These are phyloP conservation scores for Chrysosporium queenslandicum DNA, from an alignment of 2,329 filamentous ascomycete species.

Conservation along the genomic window DNA sequence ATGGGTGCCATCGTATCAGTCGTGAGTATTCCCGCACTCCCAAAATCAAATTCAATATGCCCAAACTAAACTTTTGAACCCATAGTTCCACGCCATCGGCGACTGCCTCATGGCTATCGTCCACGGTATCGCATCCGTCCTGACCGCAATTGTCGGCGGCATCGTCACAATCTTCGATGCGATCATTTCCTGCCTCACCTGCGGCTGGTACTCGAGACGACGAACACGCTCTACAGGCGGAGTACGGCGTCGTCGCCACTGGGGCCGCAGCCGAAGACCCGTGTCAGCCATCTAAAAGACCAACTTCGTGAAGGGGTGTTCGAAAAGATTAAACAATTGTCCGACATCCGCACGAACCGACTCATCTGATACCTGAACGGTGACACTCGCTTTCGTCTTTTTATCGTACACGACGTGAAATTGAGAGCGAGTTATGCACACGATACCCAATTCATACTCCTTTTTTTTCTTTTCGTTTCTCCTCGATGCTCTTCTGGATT, in stretches of 20 bases:
- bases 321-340: too few species aligned
- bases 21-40: slow-evolving; percentile 45
- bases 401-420: not conserved
- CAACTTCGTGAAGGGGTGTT: too few species aligned
- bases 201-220: slow-evolving; percentile 31
- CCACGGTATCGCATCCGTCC: slow-evolving; percentile 54
- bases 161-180: slow-evolving; percentile 56
- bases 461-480: not conserved
- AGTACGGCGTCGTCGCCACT: not conserved
- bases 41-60: not conserved
- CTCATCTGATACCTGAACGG: too few species aligned
- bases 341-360: too few species aligned
- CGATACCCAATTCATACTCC: slow-evolving; percentile 4
- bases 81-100: slow-evolving; percentile 51
- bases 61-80: not conserved
- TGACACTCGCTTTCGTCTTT: not conserved
- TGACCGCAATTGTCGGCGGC: slow-evolving; percentile 57
- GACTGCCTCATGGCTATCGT: slow-evolving; percentile 58
- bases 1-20: slow-evolving; percentile 82
- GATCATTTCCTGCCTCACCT: slow-evolving; percentile 55
- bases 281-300: slow-evolving; percentile 12
- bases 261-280: slow-evolving; percentile 7
- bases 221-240: slow-evolving; percentile 6
- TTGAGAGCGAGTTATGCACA: not conserved
- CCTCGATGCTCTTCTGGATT: not conserved